Conservation (phyloP, 1,139 yeast species). For the Hansenula sp. region DNA sequence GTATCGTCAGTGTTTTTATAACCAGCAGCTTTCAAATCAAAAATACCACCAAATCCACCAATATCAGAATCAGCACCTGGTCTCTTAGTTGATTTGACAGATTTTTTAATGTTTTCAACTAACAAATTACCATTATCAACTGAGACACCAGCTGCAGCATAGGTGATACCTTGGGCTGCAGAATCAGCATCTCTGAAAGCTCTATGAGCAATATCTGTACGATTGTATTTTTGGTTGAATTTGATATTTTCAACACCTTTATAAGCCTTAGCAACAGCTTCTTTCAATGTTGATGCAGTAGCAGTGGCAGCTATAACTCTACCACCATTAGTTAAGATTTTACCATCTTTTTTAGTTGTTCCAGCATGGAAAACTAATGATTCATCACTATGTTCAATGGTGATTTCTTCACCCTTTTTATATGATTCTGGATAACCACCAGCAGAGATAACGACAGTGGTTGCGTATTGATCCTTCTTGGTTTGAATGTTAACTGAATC, state of each 20-base stretch:
- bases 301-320: conserved; percentile 96
- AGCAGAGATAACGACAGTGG: conserved; percentile 95
- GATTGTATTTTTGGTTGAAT: conserved; percentile 73
- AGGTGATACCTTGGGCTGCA: conserved; percentile 32
- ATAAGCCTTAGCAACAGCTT: conserved; percentile 84
- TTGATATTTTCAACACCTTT: conserved; percentile 73
- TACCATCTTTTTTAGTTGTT: conserved; percentile 52
- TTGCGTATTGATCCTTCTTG: conserved; percentile 60
- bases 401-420: conserved; percentile 81
- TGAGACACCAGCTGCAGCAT: conserved; percentile 77
- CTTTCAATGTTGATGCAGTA: conserved; percentile 66
- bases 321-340: conserved; percentile 86
- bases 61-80: conserved; percentile 97
- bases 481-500: conserved; percentile 75
- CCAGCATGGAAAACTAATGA: conserved; percentile 91
- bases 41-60: conserved; percentile 98
- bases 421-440: conserved; percentile 95
- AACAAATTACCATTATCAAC: conserved; percentile 91
- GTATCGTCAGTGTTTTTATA: conserved; percentile 62
- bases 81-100: conserved; percentile 92
- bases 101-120: conserved; percentile 85
- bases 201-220: conserved; percentile 94
- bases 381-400: conserved; percentile 38
- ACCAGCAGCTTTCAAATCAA: conserved; percentile 87
- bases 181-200: conserved; percentile 65